Percentiles rank a stretch among this genome's conserved stretches.
Conservation (phyloP, 495 filamentous ascomycete genomes). For the Xylaria venustula region DNA sequence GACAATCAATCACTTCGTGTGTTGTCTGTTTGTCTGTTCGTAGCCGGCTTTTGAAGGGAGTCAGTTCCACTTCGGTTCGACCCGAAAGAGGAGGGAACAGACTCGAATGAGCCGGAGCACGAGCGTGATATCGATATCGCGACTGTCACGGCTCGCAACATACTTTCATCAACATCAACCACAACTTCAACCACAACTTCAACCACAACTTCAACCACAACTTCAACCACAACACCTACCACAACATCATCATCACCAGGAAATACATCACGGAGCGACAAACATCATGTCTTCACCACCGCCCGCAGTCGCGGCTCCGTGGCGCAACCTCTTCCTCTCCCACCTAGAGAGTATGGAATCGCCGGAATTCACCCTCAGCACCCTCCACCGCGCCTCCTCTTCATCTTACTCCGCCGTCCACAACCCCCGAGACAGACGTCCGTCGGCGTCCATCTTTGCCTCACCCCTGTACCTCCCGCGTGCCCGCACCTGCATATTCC, state of each 20-base stretch:
- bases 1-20: too few species aligned
- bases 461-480: slow-evolving; percentile 34
- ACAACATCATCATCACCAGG: too few species aligned
- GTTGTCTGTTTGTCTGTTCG: too few species aligned
- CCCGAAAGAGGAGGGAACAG: too few species aligned
- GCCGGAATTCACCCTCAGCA: slow-evolving; percentile 71
- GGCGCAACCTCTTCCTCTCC: slow-evolving; percentile 64
- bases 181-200: background rate
- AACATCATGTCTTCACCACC: slow-evolving; percentile 18
- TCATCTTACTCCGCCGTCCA: background rate
- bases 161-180: background rate
- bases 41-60: too few species aligned
- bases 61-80: too few species aligned
- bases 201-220: slow-evolving; percentile 2
- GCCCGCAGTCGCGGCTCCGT: slow-evolving; percentile 35
- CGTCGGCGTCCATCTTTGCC: slow-evolving; percentile 3
- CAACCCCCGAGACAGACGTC: background rate
- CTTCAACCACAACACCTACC: background rate
- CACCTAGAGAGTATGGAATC: slow-evolving; percentile 60
- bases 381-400: slow-evolving; percentile 49
- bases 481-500: slow-evolving; percentile 60
- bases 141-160: slow-evolving; percentile 16
- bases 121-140: slow-evolving; percentile 4
- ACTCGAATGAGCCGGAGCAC: slow-evolving; percentile 16
- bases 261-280: too few species aligned